Conservation (phyloP, 2,329 filamentous ascomycete genomes). For the Phialocephala sp. region DNA sequence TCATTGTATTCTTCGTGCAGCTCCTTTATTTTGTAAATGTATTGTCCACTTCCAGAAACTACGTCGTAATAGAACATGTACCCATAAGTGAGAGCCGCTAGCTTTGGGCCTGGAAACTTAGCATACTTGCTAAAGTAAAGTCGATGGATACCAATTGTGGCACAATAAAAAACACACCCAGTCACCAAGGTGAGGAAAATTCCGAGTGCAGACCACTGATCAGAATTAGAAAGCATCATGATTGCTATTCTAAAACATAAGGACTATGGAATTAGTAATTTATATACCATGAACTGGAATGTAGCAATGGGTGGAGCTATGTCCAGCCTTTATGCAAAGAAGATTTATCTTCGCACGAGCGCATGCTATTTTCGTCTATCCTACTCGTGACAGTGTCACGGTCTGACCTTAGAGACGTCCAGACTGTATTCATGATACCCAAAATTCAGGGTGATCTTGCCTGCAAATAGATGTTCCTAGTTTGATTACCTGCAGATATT, state of each 20-base stretch:
- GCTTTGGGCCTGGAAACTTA: conserved; percentile 39
- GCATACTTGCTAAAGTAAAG: conserved; percentile 29
- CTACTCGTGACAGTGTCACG: no score
- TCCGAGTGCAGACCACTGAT: conserved; percentile 1
- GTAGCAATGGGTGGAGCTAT: no score
- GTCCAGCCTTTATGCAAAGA: no score
- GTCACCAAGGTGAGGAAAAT: neutral
- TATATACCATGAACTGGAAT: no score
- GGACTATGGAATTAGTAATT: no score
- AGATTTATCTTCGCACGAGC: no score
- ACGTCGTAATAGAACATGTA: conserved; percentile 49
- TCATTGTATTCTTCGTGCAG: conserved; percentile 50
- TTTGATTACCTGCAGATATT: neutral
- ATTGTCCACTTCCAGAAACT: conserved; percentile 46
- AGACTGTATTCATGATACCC: no score
- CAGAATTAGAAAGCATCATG: neutral
- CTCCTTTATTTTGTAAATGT: conserved; percentile 50
- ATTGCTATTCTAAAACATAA: neutral
- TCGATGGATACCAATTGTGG: conserved; percentile 18
- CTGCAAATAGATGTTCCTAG: neutral
- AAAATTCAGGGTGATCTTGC: no score
- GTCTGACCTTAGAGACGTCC: no score
- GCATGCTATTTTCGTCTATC: no score
- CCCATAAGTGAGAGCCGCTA: conserved; percentile 36
- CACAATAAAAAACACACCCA: conserved; percentile 5